phyloP scores from a whole-genome alignment of 2,329 filamentous ascomycete species.

The Spiromastix sp. region DNA sequence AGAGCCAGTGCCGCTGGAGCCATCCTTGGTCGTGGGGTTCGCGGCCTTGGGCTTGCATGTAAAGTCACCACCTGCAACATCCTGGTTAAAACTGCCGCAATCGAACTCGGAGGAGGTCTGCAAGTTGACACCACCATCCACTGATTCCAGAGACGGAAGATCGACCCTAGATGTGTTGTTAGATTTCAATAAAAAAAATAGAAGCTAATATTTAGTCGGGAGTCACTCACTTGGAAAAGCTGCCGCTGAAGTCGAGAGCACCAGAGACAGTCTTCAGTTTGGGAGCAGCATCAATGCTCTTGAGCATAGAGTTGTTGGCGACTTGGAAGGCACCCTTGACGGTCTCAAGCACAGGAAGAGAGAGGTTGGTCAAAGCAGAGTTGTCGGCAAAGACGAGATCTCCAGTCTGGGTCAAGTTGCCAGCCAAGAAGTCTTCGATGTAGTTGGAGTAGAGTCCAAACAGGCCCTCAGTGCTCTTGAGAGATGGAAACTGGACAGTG shows the following conservation, averaged over 20 bases:
- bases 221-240: constrained; percentile 66
- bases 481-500: constrained; percentile 60
- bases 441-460: constrained; percentile 74
- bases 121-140: constrained; percentile 62
- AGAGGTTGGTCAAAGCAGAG: constrained; percentile 57
- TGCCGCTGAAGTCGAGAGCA: constrained; percentile 75
- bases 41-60: constrained; percentile 29
- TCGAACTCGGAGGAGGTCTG: constrained; percentile 54
- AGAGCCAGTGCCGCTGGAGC: constrained; percentile 20
- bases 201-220: too few species aligned
- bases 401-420: constrained; percentile 38
- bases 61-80: constrained; percentile 35
- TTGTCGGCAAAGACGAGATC: constrained; percentile 50
- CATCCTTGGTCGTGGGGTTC: constrained; percentile 27
- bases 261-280: constrained; percentile 60
- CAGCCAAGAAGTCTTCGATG: constrained; percentile 33
- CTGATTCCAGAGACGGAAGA: constrained; percentile 56
- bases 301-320: constrained; percentile 76
- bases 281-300: constrained; percentile 56
- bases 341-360: constrained; percentile 55
- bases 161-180: constrained; percentile 45
- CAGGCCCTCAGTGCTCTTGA: constrained; percentile 64
- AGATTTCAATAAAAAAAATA: constrained; percentile 2
- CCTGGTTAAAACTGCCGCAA: constrained; percentile 40
- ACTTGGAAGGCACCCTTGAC: constrained; percentile 74